Evolutionary conservation across 176 grass and related monocot species (phyloP).

Genomic region (Secale cereale): DNA sequence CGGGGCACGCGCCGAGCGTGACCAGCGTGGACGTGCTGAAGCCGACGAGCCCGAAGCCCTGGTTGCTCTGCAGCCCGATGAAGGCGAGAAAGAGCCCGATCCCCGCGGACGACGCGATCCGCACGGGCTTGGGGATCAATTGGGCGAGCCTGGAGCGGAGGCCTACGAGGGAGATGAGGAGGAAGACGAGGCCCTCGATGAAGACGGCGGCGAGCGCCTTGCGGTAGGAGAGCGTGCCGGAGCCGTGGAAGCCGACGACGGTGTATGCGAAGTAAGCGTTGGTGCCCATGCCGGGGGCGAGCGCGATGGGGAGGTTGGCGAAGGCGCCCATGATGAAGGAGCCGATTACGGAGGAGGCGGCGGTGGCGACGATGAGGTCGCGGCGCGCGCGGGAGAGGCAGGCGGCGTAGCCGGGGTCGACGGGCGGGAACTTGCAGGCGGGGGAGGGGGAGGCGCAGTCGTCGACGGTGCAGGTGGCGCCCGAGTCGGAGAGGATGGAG

Average conservation of each 20-base stretch:
- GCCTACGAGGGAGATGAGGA: slow-evolving; percentile 51
- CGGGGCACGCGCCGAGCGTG: slow-evolving; percentile 69
- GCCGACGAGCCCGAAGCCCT: slow-evolving; percentile 61
- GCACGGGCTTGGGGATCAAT: slow-evolving; percentile 58
- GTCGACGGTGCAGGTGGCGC: slow-evolving; percentile 54
- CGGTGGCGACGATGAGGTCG: slow-evolving; percentile 86
- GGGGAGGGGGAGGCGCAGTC: slow-evolving; percentile 50
- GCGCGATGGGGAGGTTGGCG: slow-evolving; percentile 75
- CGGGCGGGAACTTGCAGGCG: slow-evolving; percentile 67
- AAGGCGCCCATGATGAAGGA: slow-evolving; percentile 73
- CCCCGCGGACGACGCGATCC: slow-evolving; percentile 61
- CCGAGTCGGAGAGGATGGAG: slow-evolving; percentile 77
- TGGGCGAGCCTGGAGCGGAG: slow-evolving; percentile 53
- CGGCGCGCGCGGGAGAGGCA: slow-evolving; percentile 52
- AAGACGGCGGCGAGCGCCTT: slow-evolving; percentile 75
- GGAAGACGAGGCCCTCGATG: slow-evolving; percentile 71
- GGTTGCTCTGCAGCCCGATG: slow-evolving; percentile 60
- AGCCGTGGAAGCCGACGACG: slow-evolving; percentile 76
- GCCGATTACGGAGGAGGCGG: slow-evolving; percentile 61
- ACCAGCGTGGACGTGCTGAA: slow-evolving; percentile 68
- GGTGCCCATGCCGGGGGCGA: slow-evolving; percentile 74
- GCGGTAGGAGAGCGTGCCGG: slow-evolving; percentile 57
- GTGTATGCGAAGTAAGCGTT: slow-evolving; percentile 91
- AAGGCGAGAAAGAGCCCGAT: slow-evolving; percentile 69
- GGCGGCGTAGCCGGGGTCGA: slow-evolving; percentile 62